These are phyloP conservation scores for Hypoxylon subgilvum DNA, from an alignment of 495 filamentous ascomycete species.

Conservation along the genomic window DNA sequence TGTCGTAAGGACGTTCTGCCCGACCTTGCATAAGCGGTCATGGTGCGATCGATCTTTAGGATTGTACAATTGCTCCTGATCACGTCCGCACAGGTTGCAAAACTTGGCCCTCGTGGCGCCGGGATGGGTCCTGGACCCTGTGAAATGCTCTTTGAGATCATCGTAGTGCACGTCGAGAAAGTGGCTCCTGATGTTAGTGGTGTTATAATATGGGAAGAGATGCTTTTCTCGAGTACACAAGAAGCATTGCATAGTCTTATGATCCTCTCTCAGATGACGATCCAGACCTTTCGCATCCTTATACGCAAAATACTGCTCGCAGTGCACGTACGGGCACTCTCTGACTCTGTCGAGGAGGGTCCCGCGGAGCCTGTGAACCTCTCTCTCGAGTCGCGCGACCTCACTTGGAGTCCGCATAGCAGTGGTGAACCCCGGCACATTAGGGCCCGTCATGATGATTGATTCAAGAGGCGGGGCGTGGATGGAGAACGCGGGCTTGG, in stretches of 20 bases:
- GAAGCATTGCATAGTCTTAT: constrained; percentile 34
- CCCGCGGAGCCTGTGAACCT: constrained; percentile 43
- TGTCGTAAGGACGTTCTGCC: not conserved
- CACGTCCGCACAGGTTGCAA: constrained; percentile 39
- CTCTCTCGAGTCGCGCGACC: constrained; percentile 41
- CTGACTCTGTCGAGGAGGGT: constrained; percentile 41
- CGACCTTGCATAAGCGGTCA: constrained; percentile 21
- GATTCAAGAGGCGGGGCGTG: constrained; percentile 45
- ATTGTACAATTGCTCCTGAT: constrained; percentile 22
- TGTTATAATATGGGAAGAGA: constrained; percentile 31
- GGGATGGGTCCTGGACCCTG: too few relatives aligned
- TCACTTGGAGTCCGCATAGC: constrained; percentile 51
- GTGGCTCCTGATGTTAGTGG: constrained; percentile 38
- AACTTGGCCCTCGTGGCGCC: constrained; percentile 8
- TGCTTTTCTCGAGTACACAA: constrained; percentile 26
- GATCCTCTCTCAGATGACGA: constrained; percentile 34
- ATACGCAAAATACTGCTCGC: constrained; percentile 37
- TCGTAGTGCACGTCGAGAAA: constrained; percentile 38
- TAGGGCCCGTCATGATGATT: constrained; percentile 40
- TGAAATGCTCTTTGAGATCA: constrained; percentile 4
- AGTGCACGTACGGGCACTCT: constrained; percentile 45
- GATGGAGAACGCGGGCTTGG: constrained; percentile 43
- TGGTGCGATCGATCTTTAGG: constrained; percentile 31
- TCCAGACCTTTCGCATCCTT: constrained; percentile 25
- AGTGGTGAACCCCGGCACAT: constrained; percentile 43